A percentile compares a stretch with the other conserved stretches of the same genome.
Evolutionary conservation across 768 basidiomycete genomes (phyloP).

Genomic region (Calocera cornea): DNA sequence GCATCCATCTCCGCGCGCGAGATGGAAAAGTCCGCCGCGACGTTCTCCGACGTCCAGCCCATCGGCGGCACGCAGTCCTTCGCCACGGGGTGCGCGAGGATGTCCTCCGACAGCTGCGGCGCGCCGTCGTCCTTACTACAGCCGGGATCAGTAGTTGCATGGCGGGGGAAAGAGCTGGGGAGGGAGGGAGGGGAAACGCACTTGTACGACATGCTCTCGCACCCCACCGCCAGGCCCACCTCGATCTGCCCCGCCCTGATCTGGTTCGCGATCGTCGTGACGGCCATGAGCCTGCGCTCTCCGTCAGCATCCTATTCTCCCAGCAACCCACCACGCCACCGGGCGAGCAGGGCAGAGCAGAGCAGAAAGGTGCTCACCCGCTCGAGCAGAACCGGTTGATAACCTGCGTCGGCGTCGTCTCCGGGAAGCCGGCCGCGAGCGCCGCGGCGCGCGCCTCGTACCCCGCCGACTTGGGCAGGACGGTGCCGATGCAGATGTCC

Average conservation of each 20-base stretch:
- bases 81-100: constrained; percentile 17
- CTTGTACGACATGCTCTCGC: constrained; percentile 19
- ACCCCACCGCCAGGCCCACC: constrained; percentile 39
- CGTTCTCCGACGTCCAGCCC: constrained; percentile 86
- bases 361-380: constrained; percentile 25
- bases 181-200: constrained; percentile 7
- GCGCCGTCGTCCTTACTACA: constrained; percentile 8
- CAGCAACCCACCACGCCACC: neutral
- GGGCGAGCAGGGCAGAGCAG: neutral
- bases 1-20: constrained; percentile 63
- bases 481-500: constrained; percentile 67
- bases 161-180: neutral
- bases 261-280: constrained; percentile 61
- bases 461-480: constrained; percentile 34
- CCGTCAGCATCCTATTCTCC: neutral
- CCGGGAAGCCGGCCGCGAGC: constrained; percentile 68
- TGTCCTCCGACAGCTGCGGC: constrained; percentile 15
- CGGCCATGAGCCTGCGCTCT: constrained; percentile 46
- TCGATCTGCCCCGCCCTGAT: constrained; percentile 67
- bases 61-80: constrained; percentile 40
- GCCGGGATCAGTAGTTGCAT: constrained; percentile 12
- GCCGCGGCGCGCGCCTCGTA: constrained; percentile 64
- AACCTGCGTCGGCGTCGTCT: constrained; percentile 56
- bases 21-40: constrained; percentile 58
- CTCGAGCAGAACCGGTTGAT: constrained; percentile 75